phyloP scores from a whole-genome alignment of 1,139 yeast genomes.

The Yamadazyma sp. region DNA sequence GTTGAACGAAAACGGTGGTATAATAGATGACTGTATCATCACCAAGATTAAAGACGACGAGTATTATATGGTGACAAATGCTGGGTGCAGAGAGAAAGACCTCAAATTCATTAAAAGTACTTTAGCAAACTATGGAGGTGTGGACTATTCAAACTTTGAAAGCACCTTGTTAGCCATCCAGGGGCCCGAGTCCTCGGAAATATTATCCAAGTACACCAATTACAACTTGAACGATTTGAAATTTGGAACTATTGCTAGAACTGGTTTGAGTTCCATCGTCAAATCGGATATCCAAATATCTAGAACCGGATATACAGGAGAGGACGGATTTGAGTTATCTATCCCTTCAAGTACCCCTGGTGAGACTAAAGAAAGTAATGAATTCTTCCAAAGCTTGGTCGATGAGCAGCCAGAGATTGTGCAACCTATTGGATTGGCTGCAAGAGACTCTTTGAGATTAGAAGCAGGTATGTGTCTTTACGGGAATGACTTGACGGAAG shows the following conservation, averaged over 20 bases:
- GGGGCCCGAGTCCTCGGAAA: constrained; percentile 78
- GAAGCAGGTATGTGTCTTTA: constrained; percentile 99
- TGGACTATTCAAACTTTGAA: constrained; percentile 63
- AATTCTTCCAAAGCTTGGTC: constrained; percentile 63
- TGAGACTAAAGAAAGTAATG: constrained; percentile 47
- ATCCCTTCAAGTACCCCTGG: constrained; percentile 56
- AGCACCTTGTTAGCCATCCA: constrained; percentile 87
- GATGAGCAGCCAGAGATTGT: constrained; percentile 56
- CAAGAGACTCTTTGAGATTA: constrained; percentile 89
- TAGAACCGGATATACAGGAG: constrained; percentile 97
- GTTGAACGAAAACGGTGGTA: constrained; percentile 73
- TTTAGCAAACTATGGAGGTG: constrained; percentile 42
- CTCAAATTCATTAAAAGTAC: constrained; percentile 59
- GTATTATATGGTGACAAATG: constrained; percentile 93
- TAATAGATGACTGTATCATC: constrained; percentile 90
- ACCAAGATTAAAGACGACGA: constrained; percentile 78
- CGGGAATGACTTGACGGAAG: constrained; percentile 84
- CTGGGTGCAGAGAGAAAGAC: constrained; percentile 90
- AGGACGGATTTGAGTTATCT: constrained; percentile 94
- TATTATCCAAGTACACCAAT: constrained; percentile 63
- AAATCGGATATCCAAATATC: constrained; percentile 63
- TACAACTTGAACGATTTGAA: constrained; percentile 58
- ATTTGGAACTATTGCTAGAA: constrained; percentile 59
- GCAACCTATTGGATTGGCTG: constrained; percentile 91
- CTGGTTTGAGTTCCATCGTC: constrained; percentile 51